Base-by-base conservation (phyloP, 2,329 filamentous ascomycete species). In the Cercospora janseana region DNA sequence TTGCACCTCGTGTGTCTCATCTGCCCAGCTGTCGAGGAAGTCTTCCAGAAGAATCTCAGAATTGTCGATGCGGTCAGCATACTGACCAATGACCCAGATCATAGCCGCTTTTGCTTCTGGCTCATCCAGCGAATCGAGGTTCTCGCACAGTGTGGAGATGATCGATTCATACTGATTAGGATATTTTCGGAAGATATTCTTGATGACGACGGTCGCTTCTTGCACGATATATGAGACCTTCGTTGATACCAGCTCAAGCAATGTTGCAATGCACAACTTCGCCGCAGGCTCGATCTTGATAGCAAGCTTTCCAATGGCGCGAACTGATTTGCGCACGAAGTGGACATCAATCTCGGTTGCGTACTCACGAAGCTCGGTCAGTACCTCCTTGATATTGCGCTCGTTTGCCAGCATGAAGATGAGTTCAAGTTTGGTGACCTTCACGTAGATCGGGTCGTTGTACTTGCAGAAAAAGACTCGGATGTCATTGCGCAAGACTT, bases 381-480 rank as follows among this genome's bases (percentile, higher is more conserved):
- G 72, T 1, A 98, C 93, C 66, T 97, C 89, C 41, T 89, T 86
- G 61, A 98, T 98, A 68, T 98, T 98, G 63, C 85, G 87, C 70
- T 96, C 90, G 26, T 83, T 95, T 6, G 93, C 93, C 53, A 98
- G 80, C 93, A 97, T 98, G 71, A 98, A 98, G 60, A 98, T 97
- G 61, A 98, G 80, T 72, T 98, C 93, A 42, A 98, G 79, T 72
- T 98, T 98, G 12, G 93, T 98, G 44, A 98, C 93, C 71, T 98
- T 98, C 73, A 98, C 93, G 69, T 97, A 98, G 58, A 98, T 98
- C 0, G 93, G 93, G 66, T 98, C 93, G 69, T 98, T 98, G 73
- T 98, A 98, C 77, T 98, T 98, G 82, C 93, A 98, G 73, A 98
- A 98, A 74, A 98, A 98, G 24, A 98, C 93, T 38, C 93, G 83